Evolutionary conservation across 2,329 filamentous ascomycete species (phyloP), one percentile per base, ranked within the genome.

Genomic region (Elsinoe fawcettii): DNA sequence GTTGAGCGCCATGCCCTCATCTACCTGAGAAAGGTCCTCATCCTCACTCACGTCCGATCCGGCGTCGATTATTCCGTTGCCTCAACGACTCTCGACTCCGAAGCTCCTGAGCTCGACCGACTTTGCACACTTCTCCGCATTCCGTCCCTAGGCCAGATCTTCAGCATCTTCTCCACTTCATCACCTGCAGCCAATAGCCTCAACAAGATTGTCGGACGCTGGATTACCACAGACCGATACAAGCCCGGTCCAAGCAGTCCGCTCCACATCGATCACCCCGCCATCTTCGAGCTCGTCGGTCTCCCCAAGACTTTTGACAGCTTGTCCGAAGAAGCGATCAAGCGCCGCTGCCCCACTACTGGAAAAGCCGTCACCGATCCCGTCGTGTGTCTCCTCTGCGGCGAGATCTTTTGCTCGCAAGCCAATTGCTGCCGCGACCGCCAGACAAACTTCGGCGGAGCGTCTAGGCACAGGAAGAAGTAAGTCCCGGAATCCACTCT

Each of bases 351-450:
- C 67, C 90, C 90, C 0, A 95, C 85, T 1, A 96, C 90, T 1
- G 90, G 90, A 62, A 95, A 93, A 69, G 92, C 96, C 64, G 75
- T 99, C 53, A 86, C 85, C 1, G 95, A 99, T 70, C 90, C 93
- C 0, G 88, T 87, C 62, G 82, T 99, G 36, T 99, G 93, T 67
- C 80, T 99, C 37, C 90, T 96, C 74, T 99, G 93, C 68, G 92
- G 93, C 32, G 90, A 91, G n/a, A 89, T 99, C 39, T 92, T 96
- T 72, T 99, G 93, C 73, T 90, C 87, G 8, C 93, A 99, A 75
- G 90, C 87, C 46, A 86, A 91, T 47, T 99, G 93, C 74, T 99
- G 93, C 70, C 83, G 88, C 67, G 84, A 84, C 64, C 77, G 83
- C 59, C 81, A 81, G 58, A 73, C 62, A 70, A 55, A 39, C 14